A percentile compares a stretch with the other conserved stretches of the same genome.
Conservation (phyloP, 805 yeast genomes). For the Nakazawaea molendinolei region DNA sequence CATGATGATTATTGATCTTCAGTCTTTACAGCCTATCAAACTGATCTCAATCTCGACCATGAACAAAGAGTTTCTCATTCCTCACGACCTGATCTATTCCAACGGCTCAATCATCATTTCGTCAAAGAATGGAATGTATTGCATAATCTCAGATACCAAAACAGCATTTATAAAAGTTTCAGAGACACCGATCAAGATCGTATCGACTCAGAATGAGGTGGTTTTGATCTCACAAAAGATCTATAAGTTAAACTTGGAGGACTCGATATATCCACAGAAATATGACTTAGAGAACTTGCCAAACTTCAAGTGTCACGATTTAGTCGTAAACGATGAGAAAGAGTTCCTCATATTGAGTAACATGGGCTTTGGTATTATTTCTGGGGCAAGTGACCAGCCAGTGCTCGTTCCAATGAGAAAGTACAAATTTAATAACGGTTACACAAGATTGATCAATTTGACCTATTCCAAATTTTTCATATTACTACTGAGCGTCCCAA, state of each 20-base stretch:
- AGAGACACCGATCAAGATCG: conserved; percentile 1
- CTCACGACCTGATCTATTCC: conserved; percentile 6
- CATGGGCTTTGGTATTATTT: conserved; percentile 4
- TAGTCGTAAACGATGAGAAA: too few species aligned
- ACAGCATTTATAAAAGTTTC: conserved; percentile 3
- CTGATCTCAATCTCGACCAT: background rate
- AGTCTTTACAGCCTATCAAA: background rate
- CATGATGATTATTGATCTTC: background rate
- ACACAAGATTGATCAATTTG: conserved; percentile 3
- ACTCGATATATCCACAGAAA: conserved; percentile 20
- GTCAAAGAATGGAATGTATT: conserved; percentile 10
- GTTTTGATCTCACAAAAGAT: conserved; percentile 19
- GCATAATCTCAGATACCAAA: background rate
- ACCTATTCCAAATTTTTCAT: background rate
- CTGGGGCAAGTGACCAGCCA: background rate
- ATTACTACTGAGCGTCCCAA: too few species aligned
- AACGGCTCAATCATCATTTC: background rate
- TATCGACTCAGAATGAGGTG: background rate
- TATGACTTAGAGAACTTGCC: conserved; percentile 19
- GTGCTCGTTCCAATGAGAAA: background rate
- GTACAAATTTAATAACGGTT: background rate
- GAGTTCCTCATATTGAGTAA: conserved; percentile 1
- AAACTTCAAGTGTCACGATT: too few species aligned
- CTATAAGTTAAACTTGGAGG: conserved; percentile 21
- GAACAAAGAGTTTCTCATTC: conserved; percentile 2